These are phyloP conservation scores for Rhizoctonia solani DNA, from an alignment of 1,284 basidiomycete genomes.

Conservation along the genomic window DNA sequence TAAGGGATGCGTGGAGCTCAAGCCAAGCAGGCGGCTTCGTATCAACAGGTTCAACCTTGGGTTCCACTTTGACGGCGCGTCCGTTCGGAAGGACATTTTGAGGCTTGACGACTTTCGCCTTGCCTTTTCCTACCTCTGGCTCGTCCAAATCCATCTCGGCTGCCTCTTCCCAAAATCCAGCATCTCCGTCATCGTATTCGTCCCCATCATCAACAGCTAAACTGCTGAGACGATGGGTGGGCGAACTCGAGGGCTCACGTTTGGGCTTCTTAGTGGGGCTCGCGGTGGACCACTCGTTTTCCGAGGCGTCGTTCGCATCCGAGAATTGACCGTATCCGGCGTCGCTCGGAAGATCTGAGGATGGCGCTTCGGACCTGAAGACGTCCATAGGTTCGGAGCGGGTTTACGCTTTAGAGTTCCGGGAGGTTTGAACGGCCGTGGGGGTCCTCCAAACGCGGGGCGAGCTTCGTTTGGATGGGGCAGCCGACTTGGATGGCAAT, in stretches of 20 bases:
- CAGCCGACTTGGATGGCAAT: conserved; percentile 44
- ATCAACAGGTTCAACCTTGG: conserved; percentile 46
- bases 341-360: conserved; percentile 37
- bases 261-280: conserved; percentile 24
- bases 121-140: conserved; percentile 39
- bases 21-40: conserved; percentile 67
- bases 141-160: conserved; percentile 37
- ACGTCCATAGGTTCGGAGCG: conserved; percentile 8
- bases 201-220: conserved; percentile 48
- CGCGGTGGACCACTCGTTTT: conserved; percentile 20
- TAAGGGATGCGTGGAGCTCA: conserved; percentile 70
- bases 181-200: conserved; percentile 46
- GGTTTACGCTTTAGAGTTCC: conserved; percentile 39
- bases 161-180: conserved; percentile 41
- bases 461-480: conserved; percentile 67
- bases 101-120: conserved; percentile 40
- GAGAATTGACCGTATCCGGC: conserved; percentile 41
- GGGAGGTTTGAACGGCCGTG: conserved; percentile 41
- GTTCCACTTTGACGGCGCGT: conserved; percentile 53
- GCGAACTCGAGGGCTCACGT: conserved; percentile 7
- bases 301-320: conserved; percentile 17
- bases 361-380: conserved; percentile 8
- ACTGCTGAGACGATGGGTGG: background rate
- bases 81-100: conserved; percentile 42
- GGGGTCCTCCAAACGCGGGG: conserved; percentile 59